phyloP scores from a whole-genome alignment of 306 rosid genomes.

The Astragalus glycyphyllos region DNA sequence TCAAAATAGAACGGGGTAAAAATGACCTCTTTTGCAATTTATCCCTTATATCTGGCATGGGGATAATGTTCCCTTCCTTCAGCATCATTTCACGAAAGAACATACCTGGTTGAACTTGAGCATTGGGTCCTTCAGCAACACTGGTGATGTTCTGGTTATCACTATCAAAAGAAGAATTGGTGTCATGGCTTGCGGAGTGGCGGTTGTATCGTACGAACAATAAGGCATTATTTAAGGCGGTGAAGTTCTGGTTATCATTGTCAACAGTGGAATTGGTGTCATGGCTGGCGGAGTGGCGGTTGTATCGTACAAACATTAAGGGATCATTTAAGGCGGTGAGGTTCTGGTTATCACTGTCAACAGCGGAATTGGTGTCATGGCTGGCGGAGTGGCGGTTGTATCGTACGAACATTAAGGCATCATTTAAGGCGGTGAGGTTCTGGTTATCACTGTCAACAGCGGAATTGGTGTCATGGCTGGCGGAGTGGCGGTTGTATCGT shows the following conservation, averaged over 20 bases:
- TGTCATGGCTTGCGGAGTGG: too few species aligned
- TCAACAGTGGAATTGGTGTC: slow-evolving; percentile 48
- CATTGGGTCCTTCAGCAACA: too few species aligned
- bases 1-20: slow-evolving; percentile 65
- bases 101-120: slow-evolving; percentile 81
- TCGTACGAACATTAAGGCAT: too few species aligned
- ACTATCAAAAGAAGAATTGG: too few species aligned
- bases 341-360: slow-evolving; percentile 40
- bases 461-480: too few species aligned
- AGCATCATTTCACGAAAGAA: slow-evolving; percentile 77
- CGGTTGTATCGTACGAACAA: too few species aligned
- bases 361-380: slow-evolving; percentile 60
- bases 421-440: too few species aligned
- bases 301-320: slow-evolving; percentile 27
- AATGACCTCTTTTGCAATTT: slow-evolving; percentile 80
- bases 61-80: slow-evolving; percentile 66
- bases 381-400: too few species aligned
- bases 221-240: slow-evolving; percentile 74
- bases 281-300: slow-evolving; percentile 25
- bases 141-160: too few species aligned
- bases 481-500: too few species aligned
- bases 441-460: too few species aligned
- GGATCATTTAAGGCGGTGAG: slow-evolving; percentile 49
- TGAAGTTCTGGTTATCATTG: slow-evolving; percentile 55
- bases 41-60: slow-evolving; percentile 81